Evolutionary conservation across 768 basidiomycete genomes (phyloP), one percentile per base, ranked within the genome.

Genomic region (Nidularia pulvinata): DNA sequence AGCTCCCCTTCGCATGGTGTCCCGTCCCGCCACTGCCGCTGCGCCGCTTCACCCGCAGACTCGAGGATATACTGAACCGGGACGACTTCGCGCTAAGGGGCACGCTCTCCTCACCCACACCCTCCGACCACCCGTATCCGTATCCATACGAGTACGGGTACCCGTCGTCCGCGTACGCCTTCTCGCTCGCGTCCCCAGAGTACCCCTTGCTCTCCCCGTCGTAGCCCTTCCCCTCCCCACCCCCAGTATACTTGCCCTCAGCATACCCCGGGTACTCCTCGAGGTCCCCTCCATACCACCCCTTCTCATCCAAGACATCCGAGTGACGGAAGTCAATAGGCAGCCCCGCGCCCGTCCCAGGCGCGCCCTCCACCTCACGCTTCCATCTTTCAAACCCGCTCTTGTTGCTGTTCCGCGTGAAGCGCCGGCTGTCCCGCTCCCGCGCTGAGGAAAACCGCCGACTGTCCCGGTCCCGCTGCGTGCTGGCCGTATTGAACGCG

Each of bases 341-440:
- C 4, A 79, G 56, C 16, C 67, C 63, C 10, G 67, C 65, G 13
- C 67, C 57, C n/a, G 62, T 61, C 13, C 64, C 71, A 33, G 69
- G 55, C 25, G 59, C 60, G 6, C 68, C 64, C 57, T 74, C 73
- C 19, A 73, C 65, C 49, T 77, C 77, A 39, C 69, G 65, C 59
- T 74, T 78, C 80, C 79, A 82, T 35, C 69, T 63, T 2, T 66
- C 49, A 51, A 79, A 80, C 10, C 72, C 76, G 32, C 73, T 75
- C 48, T 64, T 63, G 11, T 57, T 61, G 48, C 72, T 75, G 3
- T 61, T 61, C 9, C 69, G 65, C 14, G 65, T 53, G 36, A 50
- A 45, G 16, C 50, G 46, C 46, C 33, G 49, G n/a, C 6, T 7
- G n/a, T 39, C n/a, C 9, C 7, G 30, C 45, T 11, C 42, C 49